Percentiles rank a stretch among this genome's conserved stretches.
Conservation (phyloP, 2,329 filamentous ascomycete genomes). For the Aspergillus sp. region DNA sequence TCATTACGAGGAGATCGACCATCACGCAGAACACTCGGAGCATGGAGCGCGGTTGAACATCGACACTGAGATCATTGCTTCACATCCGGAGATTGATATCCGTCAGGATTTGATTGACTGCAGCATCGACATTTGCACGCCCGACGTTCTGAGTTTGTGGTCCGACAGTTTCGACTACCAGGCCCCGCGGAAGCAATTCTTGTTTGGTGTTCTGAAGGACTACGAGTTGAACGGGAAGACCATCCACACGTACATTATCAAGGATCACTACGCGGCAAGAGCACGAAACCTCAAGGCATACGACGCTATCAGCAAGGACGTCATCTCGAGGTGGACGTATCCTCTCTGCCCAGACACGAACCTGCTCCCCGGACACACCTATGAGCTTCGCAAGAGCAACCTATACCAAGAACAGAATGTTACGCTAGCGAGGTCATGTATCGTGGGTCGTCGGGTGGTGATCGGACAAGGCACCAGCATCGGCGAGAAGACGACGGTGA, state of each 20-base stretch:
- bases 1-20: constrained; percentile 87
- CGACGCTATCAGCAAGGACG: constrained; percentile 77
- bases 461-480: constrained; percentile 71
- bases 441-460: constrained; percentile 62
- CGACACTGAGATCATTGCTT: constrained; percentile 70
- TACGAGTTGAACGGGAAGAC: constrained; percentile 95
- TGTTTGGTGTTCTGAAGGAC: constrained; percentile 90
- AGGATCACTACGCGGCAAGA: constrained; percentile 76
- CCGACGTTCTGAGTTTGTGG: constrained; percentile 90
- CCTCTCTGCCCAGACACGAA: constrained; percentile 88
- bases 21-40: constrained; percentile 43
- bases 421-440: constrained; percentile 63
- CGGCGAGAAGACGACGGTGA: constrained; percentile 63
- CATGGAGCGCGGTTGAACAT: constrained; percentile 55
- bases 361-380: constrained; percentile 68
- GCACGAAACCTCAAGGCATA: constrained; percentile 84
- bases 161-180: constrained; percentile 98
- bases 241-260: constrained; percentile 83
- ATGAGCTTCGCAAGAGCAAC: constrained; percentile 61
- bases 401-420: constrained; percentile 76
- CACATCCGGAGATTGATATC: constrained; percentile 69
- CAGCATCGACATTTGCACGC: constrained; percentile 94
- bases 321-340: constrained; percentile 81
- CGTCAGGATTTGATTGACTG: constrained; percentile 86
- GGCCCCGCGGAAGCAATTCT: constrained; percentile 75